Base-by-base conservation (phyloP, 2,329 filamentous ascomycete species). In the Sclerotinia minor region DNA sequence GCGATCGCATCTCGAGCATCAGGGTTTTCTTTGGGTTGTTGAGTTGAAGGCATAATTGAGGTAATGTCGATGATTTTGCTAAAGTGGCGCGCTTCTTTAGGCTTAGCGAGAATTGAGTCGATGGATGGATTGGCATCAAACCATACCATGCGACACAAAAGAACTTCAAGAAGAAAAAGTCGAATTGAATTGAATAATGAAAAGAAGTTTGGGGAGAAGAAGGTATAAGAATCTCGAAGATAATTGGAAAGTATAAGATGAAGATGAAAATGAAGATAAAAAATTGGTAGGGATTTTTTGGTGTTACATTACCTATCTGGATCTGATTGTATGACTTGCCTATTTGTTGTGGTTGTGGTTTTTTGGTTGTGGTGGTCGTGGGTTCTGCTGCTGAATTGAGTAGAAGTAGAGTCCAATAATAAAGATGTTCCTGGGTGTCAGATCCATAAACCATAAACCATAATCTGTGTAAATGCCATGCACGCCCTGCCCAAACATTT, bases 1-100 rank as follows among this genome's bases (percentile, higher is more conserved):
- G 60, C 61, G 60, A 65, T 65, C 52, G 61, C 78, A 79, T 79
- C 72, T 76, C 77, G 77, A 69, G 70, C 70, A 68, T 21, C 26
- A 47, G 52, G 55, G 55, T 61, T 35, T 61, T 67, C 65, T 61
- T 67, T 67, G 54, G 49, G 55, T 67, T 50, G 45, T 67, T 55
- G 49, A 67, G 65, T 61, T 32, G 47, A 38, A 50, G 41, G 35
- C 65, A 67, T 67, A 67, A 67, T 67, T 67, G 55, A 67, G 35
- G 55, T 21, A 61, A 50, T 67, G 55, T 67, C 65, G 65, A 67
- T 67, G 65, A 67, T 61, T 67, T 67, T 67, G 65, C 65, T 67
- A 67, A 67, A 67, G 65, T 67, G 65, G 65, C 65, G 55, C 65
- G 55, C 65, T 67, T 67, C 65, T 61, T 67, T 61, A 53, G 65